These are phyloP conservation scores for Hypoxylon trugodes DNA, from an alignment of 495 filamentous ascomycete species.

Conservation along the genomic window DNA sequence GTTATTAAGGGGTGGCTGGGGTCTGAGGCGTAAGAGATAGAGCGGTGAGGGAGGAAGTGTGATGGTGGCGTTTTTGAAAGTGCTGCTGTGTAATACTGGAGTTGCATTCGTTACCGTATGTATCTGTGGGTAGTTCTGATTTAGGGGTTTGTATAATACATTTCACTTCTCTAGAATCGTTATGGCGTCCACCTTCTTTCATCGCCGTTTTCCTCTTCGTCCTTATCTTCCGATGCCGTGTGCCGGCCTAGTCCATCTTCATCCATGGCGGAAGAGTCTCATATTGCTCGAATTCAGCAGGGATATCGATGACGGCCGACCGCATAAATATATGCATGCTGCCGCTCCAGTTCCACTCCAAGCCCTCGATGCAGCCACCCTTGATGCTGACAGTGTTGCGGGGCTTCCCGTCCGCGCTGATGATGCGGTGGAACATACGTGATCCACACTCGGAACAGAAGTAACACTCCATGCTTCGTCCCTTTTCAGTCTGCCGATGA, in stretches of 20 bases:
- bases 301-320: constrained; percentile 47
- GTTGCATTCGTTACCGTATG: too few relatives aligned
- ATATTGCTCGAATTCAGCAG: constrained; percentile 48
- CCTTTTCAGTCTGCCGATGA: constrained; percentile 51
- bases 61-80: too few relatives aligned
- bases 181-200: background rate
- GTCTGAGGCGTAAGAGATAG: background rate
- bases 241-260: constrained; percentile 2
- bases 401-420: constrained; percentile 46
- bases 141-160: background rate
- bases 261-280: constrained; percentile 42
- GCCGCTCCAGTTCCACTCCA: constrained; percentile 41
- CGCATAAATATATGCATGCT: constrained; percentile 52
- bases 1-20: background rate
- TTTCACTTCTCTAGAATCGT: background rate
- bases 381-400: constrained; percentile 55
- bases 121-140: too few relatives aligned
- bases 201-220: background rate
- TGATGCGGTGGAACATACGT: constrained; percentile 57
- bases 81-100: too few relatives aligned
- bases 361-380: constrained; percentile 58
- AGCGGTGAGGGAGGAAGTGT: too few relatives aligned
- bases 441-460: constrained; percentile 62
- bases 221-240: background rate
- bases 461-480: constrained; percentile 59